phyloP scores from a whole-genome alignment of 768 basidiomycete species.

The Hygrophoropsis aurantiaca region DNA sequence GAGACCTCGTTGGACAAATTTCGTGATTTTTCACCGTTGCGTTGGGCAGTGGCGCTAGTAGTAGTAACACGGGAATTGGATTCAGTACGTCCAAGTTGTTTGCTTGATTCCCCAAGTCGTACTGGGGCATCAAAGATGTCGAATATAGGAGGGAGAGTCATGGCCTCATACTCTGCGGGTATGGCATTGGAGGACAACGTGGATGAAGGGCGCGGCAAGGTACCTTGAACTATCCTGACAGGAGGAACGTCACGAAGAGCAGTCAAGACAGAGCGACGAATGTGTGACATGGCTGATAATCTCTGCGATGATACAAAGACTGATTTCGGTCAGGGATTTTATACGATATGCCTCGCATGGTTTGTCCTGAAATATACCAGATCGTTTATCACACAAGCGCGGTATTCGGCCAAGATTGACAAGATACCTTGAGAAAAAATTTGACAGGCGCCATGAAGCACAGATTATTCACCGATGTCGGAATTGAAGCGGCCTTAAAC shows the following conservation, averaged over 20 bases:
- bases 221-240: constrained; percentile 10
- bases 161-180: constrained; percentile 1
- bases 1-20: constrained; percentile 9
- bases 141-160: constrained; percentile 35
- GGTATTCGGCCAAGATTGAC: background rate
- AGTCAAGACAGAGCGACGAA: constrained; percentile 8
- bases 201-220: constrained; percentile 14
- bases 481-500: constrained; percentile 21
- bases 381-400: background rate
- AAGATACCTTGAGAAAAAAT: constrained; percentile 2
- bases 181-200: constrained; percentile 8
- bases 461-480: constrained; percentile 6
- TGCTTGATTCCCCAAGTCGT: constrained; percentile 36
- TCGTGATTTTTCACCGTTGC: constrained; percentile 4
- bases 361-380: background rate
- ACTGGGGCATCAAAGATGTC: constrained; percentile 54
- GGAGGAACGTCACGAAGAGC: constrained; percentile 6
- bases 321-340: constrained; percentile 9
- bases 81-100: constrained; percentile 18
- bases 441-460: constrained; percentile 1
- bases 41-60: constrained; percentile 8
- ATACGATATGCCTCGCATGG: constrained; percentile 11
- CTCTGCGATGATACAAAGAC: background rate
- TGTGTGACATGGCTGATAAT: constrained; percentile 13
- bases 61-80: constrained; percentile 4